Conservation (phyloP, 371 early-diverging fungal genomes). For the Mucor saturninus region DNA sequence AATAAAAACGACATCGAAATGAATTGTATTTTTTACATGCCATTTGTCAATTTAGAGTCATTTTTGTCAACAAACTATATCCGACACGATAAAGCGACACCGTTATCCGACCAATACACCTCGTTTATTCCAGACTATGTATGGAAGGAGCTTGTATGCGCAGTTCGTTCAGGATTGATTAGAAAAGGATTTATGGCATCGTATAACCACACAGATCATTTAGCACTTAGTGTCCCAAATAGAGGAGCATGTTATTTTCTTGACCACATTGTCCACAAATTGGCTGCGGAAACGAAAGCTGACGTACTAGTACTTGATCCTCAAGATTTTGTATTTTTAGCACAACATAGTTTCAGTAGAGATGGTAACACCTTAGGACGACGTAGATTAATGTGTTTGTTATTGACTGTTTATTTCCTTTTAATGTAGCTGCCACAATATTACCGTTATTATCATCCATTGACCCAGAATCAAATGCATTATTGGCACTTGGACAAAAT, state of each 20-base stretch:
- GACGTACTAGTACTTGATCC: conserved; percentile 48
- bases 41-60: conserved; percentile 4
- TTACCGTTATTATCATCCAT: conserved; percentile 21
- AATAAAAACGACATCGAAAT: neutral
- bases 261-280: conserved; percentile 35
- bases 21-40: neutral
- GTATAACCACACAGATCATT: conserved; percentile 40
- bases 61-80: conserved; percentile 21
- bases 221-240: conserved; percentile 34
- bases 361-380: conserved; percentile 15
- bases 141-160: conserved; percentile 38
- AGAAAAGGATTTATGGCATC: conserved; percentile 35
- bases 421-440: conserved; percentile 12
- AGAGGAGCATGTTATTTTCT: conserved; percentile 44
- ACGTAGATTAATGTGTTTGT: neutral
- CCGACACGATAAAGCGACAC: conserved; percentile 3
- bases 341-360: conserved; percentile 39
- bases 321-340: conserved; percentile 54
- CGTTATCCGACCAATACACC: conserved; percentile 13
- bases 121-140: conserved; percentile 33
- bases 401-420: neutral
- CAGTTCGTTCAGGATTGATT: conserved; percentile 36
- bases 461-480: conserved; percentile 23
- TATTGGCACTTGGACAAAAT: conserved; percentile 20
- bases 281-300: conserved; percentile 34